Conservation (phyloP, 352 stramenopile species). For the Phytophthora sp. region DNA sequence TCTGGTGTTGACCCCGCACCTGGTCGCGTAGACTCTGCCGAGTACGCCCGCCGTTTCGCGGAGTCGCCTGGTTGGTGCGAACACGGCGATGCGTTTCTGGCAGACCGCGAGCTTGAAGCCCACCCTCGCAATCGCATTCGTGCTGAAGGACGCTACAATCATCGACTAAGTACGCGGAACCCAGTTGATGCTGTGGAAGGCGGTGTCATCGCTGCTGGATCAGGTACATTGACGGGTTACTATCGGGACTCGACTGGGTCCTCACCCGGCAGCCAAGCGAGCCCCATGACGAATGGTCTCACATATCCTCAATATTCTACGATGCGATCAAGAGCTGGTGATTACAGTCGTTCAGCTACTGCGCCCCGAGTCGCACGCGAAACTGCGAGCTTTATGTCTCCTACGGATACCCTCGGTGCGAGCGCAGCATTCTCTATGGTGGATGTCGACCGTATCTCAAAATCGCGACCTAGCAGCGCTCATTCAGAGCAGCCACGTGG, state of each 20-base stretch:
- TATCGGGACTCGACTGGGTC: slow-evolving; percentile 31
- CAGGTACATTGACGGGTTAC: slow-evolving; percentile 12
- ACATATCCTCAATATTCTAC: slow-evolving; percentile 32
- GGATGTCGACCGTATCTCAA: slow-evolving; percentile 63
- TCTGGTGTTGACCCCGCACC: slow-evolving; percentile 9
- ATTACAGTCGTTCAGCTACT: slow-evolving; percentile 13
- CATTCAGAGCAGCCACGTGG: slow-evolving; percentile 26
- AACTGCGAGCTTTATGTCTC: slow-evolving; percentile 35
- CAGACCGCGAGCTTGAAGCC: slow-evolving; percentile 24
- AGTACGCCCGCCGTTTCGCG: slow-evolving; percentile 44
- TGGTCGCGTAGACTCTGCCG: slow-evolving; percentile 12
- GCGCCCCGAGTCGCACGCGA: slow-evolving; percentile 31
- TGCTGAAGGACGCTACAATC: slow-evolving; percentile 31
- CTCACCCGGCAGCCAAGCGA: slow-evolving; percentile 19
- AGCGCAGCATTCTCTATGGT: slow-evolving; percentile 67
- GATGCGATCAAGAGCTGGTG: slow-evolving; percentile 25
- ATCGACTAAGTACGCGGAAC: slow-evolving; percentile 26
- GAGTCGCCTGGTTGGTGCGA: slow-evolving; percentile 51
- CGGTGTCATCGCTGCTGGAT: neutral
- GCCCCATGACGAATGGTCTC: slow-evolving; percentile 22
- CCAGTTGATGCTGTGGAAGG: slow-evolving; percentile 5
- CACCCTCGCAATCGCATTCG: slow-evolving; percentile 28
- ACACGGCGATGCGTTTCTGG: slow-evolving; percentile 26
- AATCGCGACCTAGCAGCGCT: slow-evolving; percentile 16
- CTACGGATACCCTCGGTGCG: slow-evolving; percentile 21